Evolutionary conservation across 2,329 filamentous ascomycete genomes (phyloP).

Genomic region (Annulohypoxylon truncatum): DNA sequence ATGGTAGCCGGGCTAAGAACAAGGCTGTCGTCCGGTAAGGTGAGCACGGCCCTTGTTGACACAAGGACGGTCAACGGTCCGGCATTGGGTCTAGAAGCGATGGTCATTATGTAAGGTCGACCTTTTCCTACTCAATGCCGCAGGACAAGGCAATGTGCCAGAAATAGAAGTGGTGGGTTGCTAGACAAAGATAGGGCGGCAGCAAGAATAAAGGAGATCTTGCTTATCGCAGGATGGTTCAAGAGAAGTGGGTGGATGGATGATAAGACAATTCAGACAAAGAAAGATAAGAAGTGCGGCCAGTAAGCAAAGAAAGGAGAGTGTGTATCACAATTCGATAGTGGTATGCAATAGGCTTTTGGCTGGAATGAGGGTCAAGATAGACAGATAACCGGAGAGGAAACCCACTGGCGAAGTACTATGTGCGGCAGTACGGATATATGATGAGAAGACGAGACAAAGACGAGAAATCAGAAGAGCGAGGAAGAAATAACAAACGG

Average conservation of each 20-base stretch:
- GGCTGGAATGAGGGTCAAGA: conserved; percentile 25
- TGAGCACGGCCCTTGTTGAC: conserved; percentile 85
- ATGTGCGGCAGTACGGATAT: conserved; percentile 24
- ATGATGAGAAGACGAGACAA: conserved; percentile 30
- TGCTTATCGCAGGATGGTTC: conserved; percentile 31
- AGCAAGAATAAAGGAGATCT: conserved; percentile 21
- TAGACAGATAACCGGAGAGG: conserved; percentile 19
- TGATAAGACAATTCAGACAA: conserved; percentile 27
- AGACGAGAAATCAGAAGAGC: conserved; percentile 14
- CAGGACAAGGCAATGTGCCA: conserved; percentile 20
- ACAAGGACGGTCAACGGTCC: conserved; percentile 76
- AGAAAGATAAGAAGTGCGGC: conserved; percentile 20
- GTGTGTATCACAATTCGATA: conserved; percentile 14
- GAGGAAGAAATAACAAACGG: conserved; percentile 17
- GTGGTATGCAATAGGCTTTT: neutral
- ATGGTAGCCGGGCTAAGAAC: conserved; percentile 84
- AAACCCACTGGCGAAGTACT: conserved; percentile 23
- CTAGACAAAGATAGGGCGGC: conserved; percentile 12
- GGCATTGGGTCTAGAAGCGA: conserved; percentile 37
- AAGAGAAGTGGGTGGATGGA: conserved; percentile 4
- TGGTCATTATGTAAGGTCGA: conserved; percentile 40
- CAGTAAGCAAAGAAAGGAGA: conserved; percentile 9
- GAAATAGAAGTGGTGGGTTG: conserved; percentile 10
- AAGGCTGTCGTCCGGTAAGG: conserved; percentile 71
- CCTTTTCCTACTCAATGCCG: conserved; percentile 17